Evolutionary conservation across 257 asterid genomes (phyloP).

Genomic region (Lithospermum erythrorhizon): DNA sequence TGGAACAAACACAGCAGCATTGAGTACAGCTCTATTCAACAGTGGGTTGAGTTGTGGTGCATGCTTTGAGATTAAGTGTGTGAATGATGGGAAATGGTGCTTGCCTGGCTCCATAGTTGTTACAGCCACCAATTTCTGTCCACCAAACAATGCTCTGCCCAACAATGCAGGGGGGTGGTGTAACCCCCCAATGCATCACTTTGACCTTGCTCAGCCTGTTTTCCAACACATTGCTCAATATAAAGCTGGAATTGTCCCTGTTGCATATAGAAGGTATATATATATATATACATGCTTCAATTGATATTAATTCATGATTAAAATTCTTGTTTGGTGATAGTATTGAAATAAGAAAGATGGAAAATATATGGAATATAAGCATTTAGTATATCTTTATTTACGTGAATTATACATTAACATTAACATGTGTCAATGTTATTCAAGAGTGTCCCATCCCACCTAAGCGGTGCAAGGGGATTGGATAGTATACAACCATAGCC

Average conservation of each 20-base stretch:
- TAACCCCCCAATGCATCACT: slow-evolving; percentile 77
- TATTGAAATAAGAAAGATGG: background rate
- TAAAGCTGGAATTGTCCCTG: slow-evolving; percentile 83
- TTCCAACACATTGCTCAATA: slow-evolving; percentile 77
- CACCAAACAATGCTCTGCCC: slow-evolving; percentile 74
- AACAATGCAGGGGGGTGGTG: slow-evolving; percentile 88
- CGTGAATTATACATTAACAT: no score
- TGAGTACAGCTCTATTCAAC: slow-evolving; percentile 85
- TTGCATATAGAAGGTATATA: slow-evolving; percentile 57
- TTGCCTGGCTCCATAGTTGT: slow-evolving; percentile 55
- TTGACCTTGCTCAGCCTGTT: slow-evolving; percentile 82
- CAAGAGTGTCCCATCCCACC: no score
- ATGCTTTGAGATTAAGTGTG: slow-evolving; percentile 57
- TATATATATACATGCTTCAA: slow-evolving; percentile 1
- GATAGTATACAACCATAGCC: no score
- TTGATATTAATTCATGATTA: background rate
- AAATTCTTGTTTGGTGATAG: background rate
- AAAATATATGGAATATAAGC: no score
- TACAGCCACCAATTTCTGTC: slow-evolving; percentile 89
- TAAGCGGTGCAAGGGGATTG: no score
- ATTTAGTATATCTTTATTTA: no score
- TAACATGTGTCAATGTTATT: no score
- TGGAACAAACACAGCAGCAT: slow-evolving; percentile 88
- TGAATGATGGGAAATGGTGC: slow-evolving; percentile 28
- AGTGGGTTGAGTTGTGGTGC: slow-evolving; percentile 85